Base-by-base conservation (phyloP, 371 early-diverging fungal genomes). In the Coemansia sp. region DNA sequence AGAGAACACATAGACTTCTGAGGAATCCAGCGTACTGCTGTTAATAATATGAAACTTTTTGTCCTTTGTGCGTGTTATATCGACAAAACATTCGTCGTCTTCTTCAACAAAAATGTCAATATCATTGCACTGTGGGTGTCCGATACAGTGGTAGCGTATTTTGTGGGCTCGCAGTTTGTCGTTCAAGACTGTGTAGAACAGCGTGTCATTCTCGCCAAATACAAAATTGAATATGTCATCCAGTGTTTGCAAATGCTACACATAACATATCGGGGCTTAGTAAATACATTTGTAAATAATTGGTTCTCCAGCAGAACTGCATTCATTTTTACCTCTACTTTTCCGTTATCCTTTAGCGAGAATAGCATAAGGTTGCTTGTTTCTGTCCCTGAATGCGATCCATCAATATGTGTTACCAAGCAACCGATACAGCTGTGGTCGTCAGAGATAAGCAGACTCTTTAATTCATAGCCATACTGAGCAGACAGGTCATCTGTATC, bases 31-130 rank as follows among this genome's bases (percentile, higher is more conserved):
- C 0, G 91, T 83, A 63, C 89, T 92, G 53, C 86, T 84, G 73
- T 89, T 90, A 80, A 94, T 85, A 6, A 88, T 85, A 13, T 92
- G 74, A 67, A 85, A 92, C 70, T 83, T 81, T 58, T 85, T 84
- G 76, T 93, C 94, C 75, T 92, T 93, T 26, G 92, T 90, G 19
- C 85, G 83, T 2, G 89, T 86, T 21, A 94, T 86, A 74, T 94
- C 94, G 2, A 94, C 83, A 83, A 94, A 92, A 15, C 83, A 86
- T 15, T 88, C 85, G 29, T 85, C 83, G 44, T 91, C 84, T 1
- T 67, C 58, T 52, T 92, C 92, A 66, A 87, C 84, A 80, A 83
- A 93, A 5, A 94, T 77, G 5, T 89, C 77, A 0, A 83, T 61
- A 66, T 91, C 90, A 4, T 86, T 66, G 11, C 21, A 8, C 68